Evolutionary conservation across 2,329 filamentous ascomycete species (phyloP).

Genomic region (Talaromyces sp.): DNA sequence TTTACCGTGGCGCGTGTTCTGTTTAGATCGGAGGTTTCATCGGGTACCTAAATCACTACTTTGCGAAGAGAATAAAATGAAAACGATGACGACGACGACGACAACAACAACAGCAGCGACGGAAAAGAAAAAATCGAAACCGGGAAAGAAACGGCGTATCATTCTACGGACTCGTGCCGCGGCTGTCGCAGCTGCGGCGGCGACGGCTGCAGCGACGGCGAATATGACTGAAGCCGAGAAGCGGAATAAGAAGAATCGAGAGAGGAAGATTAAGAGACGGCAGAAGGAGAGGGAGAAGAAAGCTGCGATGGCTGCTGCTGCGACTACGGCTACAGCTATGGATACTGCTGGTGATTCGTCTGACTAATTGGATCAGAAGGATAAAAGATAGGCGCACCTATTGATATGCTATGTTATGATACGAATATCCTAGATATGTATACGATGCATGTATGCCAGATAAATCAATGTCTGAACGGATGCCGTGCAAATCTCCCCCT

Average conservation of each 20-base stretch:
- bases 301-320: constrained; percentile 25
- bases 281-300: constrained; percentile 36
- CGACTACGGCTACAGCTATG: constrained; percentile 8
- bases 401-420: not conserved
- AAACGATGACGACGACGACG: not conserved
- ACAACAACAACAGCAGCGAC: too few species aligned
- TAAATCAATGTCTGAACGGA: not conserved
- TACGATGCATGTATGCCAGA: not conserved
- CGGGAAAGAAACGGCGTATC: constrained; percentile 40
- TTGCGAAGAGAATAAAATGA: not conserved
- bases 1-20: constrained; percentile 38
- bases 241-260: constrained; percentile 36
- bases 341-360: not conserved
- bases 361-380: not conserved
- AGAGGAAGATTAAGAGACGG: constrained; percentile 34
- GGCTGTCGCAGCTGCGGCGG: constrained; percentile 7
- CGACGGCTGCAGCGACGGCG: constrained; percentile 22
- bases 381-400: too few species aligned
- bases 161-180: constrained; percentile 33
- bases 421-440: not conserved
- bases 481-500: not conserved
- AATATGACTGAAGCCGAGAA: constrained; percentile 36
- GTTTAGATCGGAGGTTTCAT: constrained; percentile 25
- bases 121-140: constrained; percentile 31
- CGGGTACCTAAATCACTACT: constrained; percentile 3